Evolutionary conservation across 768 basidiomycete genomes (phyloP).

Genomic region (Suillus occidentalis): DNA sequence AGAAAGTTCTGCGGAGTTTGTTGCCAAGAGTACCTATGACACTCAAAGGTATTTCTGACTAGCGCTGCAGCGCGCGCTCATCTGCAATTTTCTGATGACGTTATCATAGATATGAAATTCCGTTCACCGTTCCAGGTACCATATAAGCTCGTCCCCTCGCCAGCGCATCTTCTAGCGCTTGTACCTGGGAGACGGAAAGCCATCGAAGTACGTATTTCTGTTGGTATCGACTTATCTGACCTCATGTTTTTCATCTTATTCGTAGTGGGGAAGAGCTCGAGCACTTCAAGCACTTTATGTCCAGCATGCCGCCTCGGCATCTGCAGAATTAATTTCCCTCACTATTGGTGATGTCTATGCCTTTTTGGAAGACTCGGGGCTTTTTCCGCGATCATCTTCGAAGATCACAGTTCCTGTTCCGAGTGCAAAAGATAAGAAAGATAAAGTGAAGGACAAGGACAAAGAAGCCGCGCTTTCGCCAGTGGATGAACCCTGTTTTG

Average conservation of each 20-base stretch:
- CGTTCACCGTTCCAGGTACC: conserved; percentile 31
- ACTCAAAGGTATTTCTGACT: conserved; percentile 33
- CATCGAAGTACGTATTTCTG: conserved; percentile 39
- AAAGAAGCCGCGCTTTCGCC: conserved; percentile 14
- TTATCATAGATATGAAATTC: conserved; percentile 35
- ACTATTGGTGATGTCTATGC: conserved; percentile 43
- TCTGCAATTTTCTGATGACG: conserved; percentile 1
- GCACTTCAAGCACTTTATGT: conserved; percentile 40
- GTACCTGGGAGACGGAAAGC: conserved; percentile 47
- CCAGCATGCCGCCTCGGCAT: conserved; percentile 22
- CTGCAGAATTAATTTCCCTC: conserved; percentile 24
- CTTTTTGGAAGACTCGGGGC: conserved; percentile 44
- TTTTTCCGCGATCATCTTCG: conserved; percentile 35
- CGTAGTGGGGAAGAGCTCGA: conserved; percentile 48
- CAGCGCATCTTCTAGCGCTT: conserved; percentile 35
- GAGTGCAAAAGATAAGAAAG: conserved; percentile 19
- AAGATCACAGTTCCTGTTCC: conserved; percentile 12
- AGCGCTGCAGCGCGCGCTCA: not conserved
- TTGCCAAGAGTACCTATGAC: conserved; percentile 46
- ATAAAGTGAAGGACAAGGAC: conserved; percentile 24
- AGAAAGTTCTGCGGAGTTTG: conserved; percentile 33
- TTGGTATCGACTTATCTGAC: not conserved
- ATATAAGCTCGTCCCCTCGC: conserved; percentile 39
- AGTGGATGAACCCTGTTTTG: conserved; percentile 26
- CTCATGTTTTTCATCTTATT: conserved; percentile 4